phyloP scores from a whole-genome alignment of 768 basidiomycete species.

The Leccinum boreale region DNA sequence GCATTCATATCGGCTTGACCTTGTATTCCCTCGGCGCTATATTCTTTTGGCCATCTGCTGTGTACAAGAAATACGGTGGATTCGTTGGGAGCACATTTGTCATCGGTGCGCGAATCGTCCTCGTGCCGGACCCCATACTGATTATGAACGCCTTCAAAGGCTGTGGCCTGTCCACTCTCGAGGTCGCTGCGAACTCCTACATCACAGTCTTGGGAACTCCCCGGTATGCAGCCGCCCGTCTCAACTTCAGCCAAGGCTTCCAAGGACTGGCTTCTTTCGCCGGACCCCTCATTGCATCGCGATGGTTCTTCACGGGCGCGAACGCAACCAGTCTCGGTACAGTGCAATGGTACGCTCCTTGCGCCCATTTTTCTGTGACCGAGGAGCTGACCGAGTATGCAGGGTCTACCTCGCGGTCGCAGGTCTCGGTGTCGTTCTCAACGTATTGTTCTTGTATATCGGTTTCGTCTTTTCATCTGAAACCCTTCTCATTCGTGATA shows the following conservation, averaged over 20 bases:
- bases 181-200: conserved; percentile 81
- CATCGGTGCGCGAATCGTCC: conserved; percentile 41
- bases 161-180: conserved; percentile 63
- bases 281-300: conserved; percentile 71
- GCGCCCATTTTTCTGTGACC: neutral
- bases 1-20: conserved; percentile 59
- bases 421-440: conserved; percentile 58
- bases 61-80: conserved; percentile 62
- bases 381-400: conserved; percentile 1
- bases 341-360: conserved; percentile 53
- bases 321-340: conserved; percentile 62
- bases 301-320: conserved; percentile 68
- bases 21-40: conserved; percentile 66
- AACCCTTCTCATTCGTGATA: neutral
- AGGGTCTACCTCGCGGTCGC: conserved; percentile 68
- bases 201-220: conserved; percentile 66
- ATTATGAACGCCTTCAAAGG: conserved; percentile 29
- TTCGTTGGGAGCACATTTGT: conserved; percentile 75
- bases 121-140: neutral
- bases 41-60: conserved; percentile 78
- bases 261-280: conserved; percentile 73
- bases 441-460: conserved; percentile 60
- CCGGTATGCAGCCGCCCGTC: conserved; percentile 67
- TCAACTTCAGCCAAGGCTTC: conserved; percentile 80
- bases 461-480: neutral